Evolutionary conservation across 1,284 basidiomycete genomes (phyloP).

Genomic region (Malassezia obtusa): DNA sequence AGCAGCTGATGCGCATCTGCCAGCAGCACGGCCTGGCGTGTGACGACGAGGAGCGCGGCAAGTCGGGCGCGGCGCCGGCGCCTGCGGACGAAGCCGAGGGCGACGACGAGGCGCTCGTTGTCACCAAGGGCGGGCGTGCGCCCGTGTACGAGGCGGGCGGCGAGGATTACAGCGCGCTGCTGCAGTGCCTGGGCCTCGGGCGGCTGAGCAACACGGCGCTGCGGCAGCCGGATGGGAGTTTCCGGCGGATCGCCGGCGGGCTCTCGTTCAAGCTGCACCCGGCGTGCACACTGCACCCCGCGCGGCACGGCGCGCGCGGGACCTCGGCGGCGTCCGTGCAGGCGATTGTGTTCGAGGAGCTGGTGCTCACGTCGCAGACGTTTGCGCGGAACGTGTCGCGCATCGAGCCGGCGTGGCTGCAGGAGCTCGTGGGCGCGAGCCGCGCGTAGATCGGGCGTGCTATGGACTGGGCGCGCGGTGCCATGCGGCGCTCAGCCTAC

Average conservation of each 20-base stretch:
- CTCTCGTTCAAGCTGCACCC: constrained; percentile 41
- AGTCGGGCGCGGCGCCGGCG: background rate
- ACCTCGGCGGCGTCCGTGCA: constrained; percentile 7
- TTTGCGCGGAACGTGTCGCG: constrained; percentile 39
- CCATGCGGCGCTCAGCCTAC: background rate
- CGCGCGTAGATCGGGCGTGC: no score
- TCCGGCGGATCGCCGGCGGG: constrained; percentile 22
- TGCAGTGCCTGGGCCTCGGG: constrained; percentile 25
- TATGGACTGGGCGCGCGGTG: no score
- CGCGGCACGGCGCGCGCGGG: constrained; percentile 17
- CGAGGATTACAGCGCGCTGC: constrained; percentile 21
- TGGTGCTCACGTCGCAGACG: constrained; percentile 40
- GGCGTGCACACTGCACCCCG: constrained; percentile 26
- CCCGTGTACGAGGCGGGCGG: background rate
- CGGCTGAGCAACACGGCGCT: constrained; percentile 29
- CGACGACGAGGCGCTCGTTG: constrained; percentile 4
- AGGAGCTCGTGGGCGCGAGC: constrained; percentile 3
- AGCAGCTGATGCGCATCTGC: constrained; percentile 35
- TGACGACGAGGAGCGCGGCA: constrained; percentile 19
- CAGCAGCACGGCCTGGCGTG: constrained; percentile 29
- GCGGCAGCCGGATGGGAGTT: constrained; percentile 28
- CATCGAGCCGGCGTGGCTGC: constrained; percentile 39
- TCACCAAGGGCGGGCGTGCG: background rate
- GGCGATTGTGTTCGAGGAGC: constrained; percentile 43
- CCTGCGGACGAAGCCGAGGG: constrained; percentile 7